Evolutionary conservation across 768 basidiomycete species (phyloP), one percentile per base, ranked within the genome.

Genomic region (Rhizopogon roseolus): DNA sequence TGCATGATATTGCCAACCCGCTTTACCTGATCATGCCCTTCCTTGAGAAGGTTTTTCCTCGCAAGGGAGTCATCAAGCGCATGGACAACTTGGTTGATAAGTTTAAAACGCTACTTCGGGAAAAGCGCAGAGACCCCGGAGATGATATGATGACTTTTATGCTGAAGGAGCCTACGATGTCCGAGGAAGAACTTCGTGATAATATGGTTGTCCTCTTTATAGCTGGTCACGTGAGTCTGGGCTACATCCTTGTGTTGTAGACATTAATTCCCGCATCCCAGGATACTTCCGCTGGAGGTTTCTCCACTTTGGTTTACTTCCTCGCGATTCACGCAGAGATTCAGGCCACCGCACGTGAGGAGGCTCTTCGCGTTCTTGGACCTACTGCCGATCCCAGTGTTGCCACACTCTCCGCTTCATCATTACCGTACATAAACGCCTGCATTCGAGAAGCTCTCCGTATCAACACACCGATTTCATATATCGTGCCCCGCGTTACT

Each of bases 371-470:
- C 5, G 58, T 67, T 29, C 57, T 75, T 8, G 62, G 64, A 2
- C 50, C 53, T 17, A 59, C 61, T 7, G 53, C 64, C 5, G 67
- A 76, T 29, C 70, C 71, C 27, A 62, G 64, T 1, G 49, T 69
- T 2, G 64, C 61, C 36, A 64, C 71, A 43, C 62, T 69, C 42
- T 53, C 59, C 8, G 54, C 56, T 39, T 28, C 28, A 19, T 50
- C 49, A 19, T 57, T 72, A 43, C 65, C 64, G 9, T 73, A 66
- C 58, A 57, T 73, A 11, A 62, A 64, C 49, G 73, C 75, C 4
- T 73, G 72, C 60, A 71, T 75, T 50, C 66, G 70, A 50, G 74
- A 75, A 62, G 62, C 74, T 4, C 54, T 76, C 10, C 73, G 74
- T 14, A 70, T 64, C 62, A 67, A 67, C 50, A 63, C 61, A 13